phyloP scores from a whole-genome alignment of 2,329 filamentous ascomycete genomes.

The Aspergillus versicolor region DNA sequence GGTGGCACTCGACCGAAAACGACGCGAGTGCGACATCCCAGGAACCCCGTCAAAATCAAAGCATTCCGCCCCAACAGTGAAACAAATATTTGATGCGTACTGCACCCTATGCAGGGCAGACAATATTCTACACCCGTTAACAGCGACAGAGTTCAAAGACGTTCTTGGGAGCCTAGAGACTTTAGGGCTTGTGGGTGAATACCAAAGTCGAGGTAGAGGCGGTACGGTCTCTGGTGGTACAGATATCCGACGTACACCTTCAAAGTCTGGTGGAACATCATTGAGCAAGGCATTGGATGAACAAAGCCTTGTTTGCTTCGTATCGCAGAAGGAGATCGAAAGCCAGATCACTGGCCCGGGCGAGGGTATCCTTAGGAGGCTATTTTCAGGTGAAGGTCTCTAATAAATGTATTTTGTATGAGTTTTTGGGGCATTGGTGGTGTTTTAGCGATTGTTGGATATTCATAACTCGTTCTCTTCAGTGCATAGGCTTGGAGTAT shows the following conservation, averaged over 20 bases:
- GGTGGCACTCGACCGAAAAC: slow-evolving; percentile 76
- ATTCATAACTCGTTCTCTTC: background rate
- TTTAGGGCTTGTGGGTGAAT: slow-evolving; percentile 70
- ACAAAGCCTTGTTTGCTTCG: slow-evolving; percentile 73
- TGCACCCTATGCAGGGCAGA: slow-evolving; percentile 78
- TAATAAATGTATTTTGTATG: slow-evolving; percentile 17
- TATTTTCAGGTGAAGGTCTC: slow-evolving; percentile 40
- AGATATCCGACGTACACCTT: slow-evolving; percentile 63
- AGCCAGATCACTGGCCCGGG: slow-evolving; percentile 62
- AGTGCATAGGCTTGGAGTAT: background rate
- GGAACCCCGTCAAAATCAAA: slow-evolving; percentile 61
- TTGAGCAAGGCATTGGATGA: slow-evolving; percentile 63
- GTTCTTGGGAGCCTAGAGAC: slow-evolving; percentile 89
- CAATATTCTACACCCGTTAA: slow-evolving; percentile 84
- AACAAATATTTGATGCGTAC: slow-evolving; percentile 81
- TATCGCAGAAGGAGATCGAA: slow-evolving; percentile 76
- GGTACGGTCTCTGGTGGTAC: slow-evolving; percentile 51
- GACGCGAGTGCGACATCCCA: slow-evolving; percentile 47
- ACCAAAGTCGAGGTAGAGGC: slow-evolving; percentile 70
- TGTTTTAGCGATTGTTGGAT: slow-evolving; percentile 4
- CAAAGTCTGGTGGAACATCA: slow-evolving; percentile 62
- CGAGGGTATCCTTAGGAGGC: slow-evolving; percentile 43
- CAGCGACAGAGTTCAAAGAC: slow-evolving; percentile 89
- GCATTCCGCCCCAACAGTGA: slow-evolving; percentile 71
- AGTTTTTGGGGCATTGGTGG: slow-evolving; percentile 1